Evolutionary conservation across 345 rosid species (phyloP).

Genomic region (Linum trigynum): DNA sequence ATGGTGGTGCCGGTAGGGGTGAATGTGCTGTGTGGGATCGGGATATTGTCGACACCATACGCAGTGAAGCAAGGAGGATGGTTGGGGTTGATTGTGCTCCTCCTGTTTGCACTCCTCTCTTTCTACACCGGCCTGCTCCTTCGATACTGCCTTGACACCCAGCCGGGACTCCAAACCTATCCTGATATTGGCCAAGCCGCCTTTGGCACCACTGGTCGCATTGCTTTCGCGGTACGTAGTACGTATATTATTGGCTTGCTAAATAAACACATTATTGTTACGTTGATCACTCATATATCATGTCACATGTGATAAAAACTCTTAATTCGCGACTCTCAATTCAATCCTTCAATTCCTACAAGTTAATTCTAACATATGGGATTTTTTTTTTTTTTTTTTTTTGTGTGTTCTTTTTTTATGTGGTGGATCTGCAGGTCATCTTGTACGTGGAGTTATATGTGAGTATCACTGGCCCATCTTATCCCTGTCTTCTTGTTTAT

Average conservation of each 20-base stretch:
- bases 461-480: conserved; percentile 40
- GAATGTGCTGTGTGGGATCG: conserved; percentile 94
- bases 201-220: conserved; percentile 62
- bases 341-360: too few relatives aligned
- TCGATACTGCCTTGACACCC: conserved; percentile 73
- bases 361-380: neutral
- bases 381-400: neutral
- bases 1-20: too few relatives aligned
- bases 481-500: neutral
- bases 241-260: too few relatives aligned
- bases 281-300: too few relatives aligned
- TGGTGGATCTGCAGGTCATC: conserved; percentile 46
- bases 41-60: conserved; percentile 81
- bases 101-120: conserved; percentile 60
- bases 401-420: neutral
- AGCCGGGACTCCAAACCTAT: conserved; percentile 76
- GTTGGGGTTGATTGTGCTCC: conserved; percentile 52
- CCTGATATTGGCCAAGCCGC: conserved; percentile 97
- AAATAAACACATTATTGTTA: too few relatives aligned
- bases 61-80: conserved; percentile 98
- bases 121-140: conserved; percentile 81
- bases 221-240: conserved; percentile 61
- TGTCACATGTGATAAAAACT: too few relatives aligned
- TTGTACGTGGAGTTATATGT: conserved; percentile 78
- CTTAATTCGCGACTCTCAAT: too few relatives aligned